phyloP scores from a whole-genome alignment of 768 basidiomycete genomes.

The Paxillus involutus region DNA sequence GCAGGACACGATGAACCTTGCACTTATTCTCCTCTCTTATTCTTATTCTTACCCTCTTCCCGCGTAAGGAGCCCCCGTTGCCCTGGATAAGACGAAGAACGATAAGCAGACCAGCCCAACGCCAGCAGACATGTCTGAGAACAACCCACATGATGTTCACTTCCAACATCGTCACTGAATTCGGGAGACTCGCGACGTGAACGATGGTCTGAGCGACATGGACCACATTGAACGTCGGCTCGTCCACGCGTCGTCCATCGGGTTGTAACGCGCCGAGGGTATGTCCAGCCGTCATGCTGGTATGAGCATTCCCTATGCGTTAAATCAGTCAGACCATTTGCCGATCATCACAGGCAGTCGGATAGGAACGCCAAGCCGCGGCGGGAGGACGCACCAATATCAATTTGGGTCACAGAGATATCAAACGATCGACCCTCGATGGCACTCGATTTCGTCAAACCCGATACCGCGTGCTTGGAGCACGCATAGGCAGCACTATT shows the following conservation, averaged over 20 bases:
- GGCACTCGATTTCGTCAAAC: slow-evolving; percentile 72
- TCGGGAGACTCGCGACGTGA: slow-evolving; percentile 68
- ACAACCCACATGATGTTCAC: slow-evolving; percentile 70
- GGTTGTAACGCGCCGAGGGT: slow-evolving; percentile 62
- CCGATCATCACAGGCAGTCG: neutral
- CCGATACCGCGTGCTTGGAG: slow-evolving; percentile 79
- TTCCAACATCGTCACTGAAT: slow-evolving; percentile 66
- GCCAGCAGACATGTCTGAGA: neutral
- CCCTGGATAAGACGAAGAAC: slow-evolving; percentile 28
- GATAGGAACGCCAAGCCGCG: too few relatives aligned
- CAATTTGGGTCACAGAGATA: slow-evolving; percentile 80
- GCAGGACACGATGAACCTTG: too few relatives aligned
- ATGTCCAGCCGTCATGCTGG: slow-evolving; percentile 51
- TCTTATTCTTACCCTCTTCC: slow-evolving; percentile 40
- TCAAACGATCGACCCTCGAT: slow-evolving; percentile 74
- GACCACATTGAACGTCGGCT: slow-evolving; percentile 67
- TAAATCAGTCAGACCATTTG: neutral
- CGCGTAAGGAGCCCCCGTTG: slow-evolving; percentile 45
- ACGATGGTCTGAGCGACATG: slow-evolving; percentile 74
- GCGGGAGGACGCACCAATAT: slow-evolving; percentile 55
- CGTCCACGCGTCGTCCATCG: slow-evolving; percentile 55
- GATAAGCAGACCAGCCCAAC: neutral
- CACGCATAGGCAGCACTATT: slow-evolving; percentile 64
- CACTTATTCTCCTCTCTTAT: neutral
- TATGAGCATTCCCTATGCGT: slow-evolving; percentile 65